Conservation (phyloP, 2,329 filamentous ascomycete genomes). For the Diplodia sapinea region DNA sequence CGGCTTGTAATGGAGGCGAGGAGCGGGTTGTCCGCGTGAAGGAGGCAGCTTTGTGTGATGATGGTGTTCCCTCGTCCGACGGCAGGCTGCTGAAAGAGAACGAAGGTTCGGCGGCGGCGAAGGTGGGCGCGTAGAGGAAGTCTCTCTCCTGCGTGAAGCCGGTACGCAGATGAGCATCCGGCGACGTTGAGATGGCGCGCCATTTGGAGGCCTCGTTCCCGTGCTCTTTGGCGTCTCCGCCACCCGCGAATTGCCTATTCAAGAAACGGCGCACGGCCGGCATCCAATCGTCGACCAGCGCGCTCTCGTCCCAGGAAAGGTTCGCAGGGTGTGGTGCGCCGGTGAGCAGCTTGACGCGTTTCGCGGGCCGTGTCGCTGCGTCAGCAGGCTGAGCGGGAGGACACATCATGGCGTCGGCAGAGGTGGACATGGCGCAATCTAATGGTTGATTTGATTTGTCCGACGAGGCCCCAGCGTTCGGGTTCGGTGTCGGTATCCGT, state of each 20-base stretch:
- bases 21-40: background rate
- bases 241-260: conserved; percentile 32
- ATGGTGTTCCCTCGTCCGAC: background rate
- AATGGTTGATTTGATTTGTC: background rate
- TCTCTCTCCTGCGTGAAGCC: conserved; percentile 24
- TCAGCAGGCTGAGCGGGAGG: background rate
- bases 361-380: conserved; percentile 15
- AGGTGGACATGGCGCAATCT: conserved; percentile 7
- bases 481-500: conserved; percentile 2
- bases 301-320: conserved; percentile 61
- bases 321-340: conserved; percentile 65
- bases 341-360: conserved; percentile 57
- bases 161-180: background rate
- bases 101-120: background rate
- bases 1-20: background rate
- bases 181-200: conserved; percentile 10
- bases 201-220: background rate
- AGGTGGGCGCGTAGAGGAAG: conserved; percentile 3
- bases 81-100: conserved; percentile 2
- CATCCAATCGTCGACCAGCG: conserved; percentile 58
- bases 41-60: background rate
- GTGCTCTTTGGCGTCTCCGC: background rate
- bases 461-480: background rate
- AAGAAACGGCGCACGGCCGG: conserved; percentile 52
- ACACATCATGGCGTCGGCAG: conserved; percentile 1